Percentiles rank a stretch among this genome's conserved stretches.
Evolutionary conservation across 2,329 filamentous ascomycete genomes (phyloP).

Genomic region (Aspergillus melleus): DNA sequence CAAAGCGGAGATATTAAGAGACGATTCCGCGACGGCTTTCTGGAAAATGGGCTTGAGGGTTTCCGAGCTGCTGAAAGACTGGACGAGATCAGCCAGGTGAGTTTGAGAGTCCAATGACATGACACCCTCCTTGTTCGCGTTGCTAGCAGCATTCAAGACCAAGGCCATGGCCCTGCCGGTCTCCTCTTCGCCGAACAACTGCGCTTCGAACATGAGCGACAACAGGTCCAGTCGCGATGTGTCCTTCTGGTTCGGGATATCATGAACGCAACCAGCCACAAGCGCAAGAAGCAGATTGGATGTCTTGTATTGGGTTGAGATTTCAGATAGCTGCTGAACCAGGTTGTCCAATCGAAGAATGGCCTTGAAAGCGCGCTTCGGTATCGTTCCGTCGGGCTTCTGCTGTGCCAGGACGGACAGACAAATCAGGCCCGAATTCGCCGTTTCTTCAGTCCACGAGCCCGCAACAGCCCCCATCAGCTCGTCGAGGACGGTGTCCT

Average conservation of each 20-base stretch:
- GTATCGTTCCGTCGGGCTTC: slow-evolving; percentile 68
- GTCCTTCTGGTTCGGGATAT: slow-evolving; percentile 35
- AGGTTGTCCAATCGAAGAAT: slow-evolving; percentile 37
- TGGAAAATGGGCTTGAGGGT: slow-evolving; percentile 64
- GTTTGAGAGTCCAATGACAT: slow-evolving; percentile 55
- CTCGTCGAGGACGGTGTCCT: slow-evolving; percentile 76
- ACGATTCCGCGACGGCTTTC: slow-evolving; percentile 64
- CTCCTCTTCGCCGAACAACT: slow-evolving; percentile 33
- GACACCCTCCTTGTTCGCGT: slow-evolving; percentile 49
- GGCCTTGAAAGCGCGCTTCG: slow-evolving; percentile 65
- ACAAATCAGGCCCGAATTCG: slow-evolving; percentile 73
- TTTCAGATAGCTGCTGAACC: slow-evolving; percentile 34
- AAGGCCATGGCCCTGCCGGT: slow-evolving; percentile 32
- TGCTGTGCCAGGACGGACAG: slow-evolving; percentile 80
- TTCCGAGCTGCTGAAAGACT: slow-evolving; percentile 63
- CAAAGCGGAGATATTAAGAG: slow-evolving; percentile 71
- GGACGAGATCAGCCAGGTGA: slow-evolving; percentile 66
- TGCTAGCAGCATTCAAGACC: slow-evolving; percentile 34
- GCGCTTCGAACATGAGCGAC: slow-evolving; percentile 35
- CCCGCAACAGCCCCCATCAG: slow-evolving; percentile 85
- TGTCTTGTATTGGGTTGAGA: slow-evolving; percentile 33
- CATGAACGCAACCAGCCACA: slow-evolving; percentile 34
- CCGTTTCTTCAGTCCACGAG: slow-evolving; percentile 73
- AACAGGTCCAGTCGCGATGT: slow-evolving; percentile 48
- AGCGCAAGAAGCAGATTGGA: slow-evolving; percentile 39